phyloP scores from a whole-genome alignment of 78 protist species.

The Protostelium mycophagum region DNA sequence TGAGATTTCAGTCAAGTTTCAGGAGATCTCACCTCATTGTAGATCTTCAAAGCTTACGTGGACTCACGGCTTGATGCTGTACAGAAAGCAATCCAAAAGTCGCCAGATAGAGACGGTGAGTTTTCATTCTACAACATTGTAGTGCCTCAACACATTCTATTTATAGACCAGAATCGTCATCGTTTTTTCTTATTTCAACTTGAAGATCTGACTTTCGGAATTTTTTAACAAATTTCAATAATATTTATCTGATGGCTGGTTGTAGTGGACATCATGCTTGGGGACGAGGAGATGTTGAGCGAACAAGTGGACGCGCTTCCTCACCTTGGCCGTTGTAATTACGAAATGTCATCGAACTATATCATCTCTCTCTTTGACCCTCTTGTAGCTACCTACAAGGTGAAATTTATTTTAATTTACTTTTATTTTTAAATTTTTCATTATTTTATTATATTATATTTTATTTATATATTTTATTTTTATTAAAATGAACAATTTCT shows the following conservation, averaged over 20 bases:
- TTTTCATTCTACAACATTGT: too few relatives aligned
- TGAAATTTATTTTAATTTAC: not conserved
- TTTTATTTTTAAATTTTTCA: too few relatives aligned
- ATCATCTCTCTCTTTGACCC: not conserved
- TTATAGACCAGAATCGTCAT: too few relatives aligned
- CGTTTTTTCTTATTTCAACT: too few relatives aligned
- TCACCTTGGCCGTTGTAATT: not conserved
- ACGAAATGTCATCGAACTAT: not conserved
- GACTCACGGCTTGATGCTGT: not conserved
- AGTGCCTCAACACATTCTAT: too few relatives aligned
- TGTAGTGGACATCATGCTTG: not conserved
- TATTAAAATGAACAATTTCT: too few relatives aligned
- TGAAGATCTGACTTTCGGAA: too few relatives aligned
- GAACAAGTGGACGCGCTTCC: not conserved
- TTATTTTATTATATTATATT: too few relatives aligned
- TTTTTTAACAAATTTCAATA: too few relatives aligned
- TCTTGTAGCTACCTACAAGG: not conserved
- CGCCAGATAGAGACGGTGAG: not conserved
- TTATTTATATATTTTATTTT: too few relatives aligned
- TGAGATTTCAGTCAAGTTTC: not conserved
- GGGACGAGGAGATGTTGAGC: not conserved
- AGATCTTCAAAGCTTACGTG: not conserved
- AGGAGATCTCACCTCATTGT: too few relatives aligned
- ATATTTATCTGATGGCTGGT: too few relatives aligned
- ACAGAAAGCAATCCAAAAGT: not conserved